A percentile compares a stretch with the other conserved stretches of the same genome.
Evolutionary conservation across 2,329 filamentous ascomycete genomes (phyloP).

Genomic region (Fusarium sp.): DNA sequence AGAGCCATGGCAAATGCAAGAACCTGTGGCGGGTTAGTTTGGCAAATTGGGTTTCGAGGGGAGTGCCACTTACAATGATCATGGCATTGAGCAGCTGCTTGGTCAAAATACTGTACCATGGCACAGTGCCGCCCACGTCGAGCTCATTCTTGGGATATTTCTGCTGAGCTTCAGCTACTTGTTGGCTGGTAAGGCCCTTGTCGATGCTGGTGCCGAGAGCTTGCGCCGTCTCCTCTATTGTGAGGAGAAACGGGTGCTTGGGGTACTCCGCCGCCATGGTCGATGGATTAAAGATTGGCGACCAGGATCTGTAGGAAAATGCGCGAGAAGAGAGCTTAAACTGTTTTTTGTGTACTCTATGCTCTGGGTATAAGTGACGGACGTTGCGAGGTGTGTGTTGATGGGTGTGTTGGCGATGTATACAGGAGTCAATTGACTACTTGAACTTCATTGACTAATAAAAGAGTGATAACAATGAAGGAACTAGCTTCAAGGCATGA

Average conservation of each 20-base stretch:
- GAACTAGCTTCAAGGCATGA: neutral
- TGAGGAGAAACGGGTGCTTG: constrained; percentile 68
- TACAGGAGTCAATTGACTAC: constrained; percentile 17
- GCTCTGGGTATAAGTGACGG: neutral
- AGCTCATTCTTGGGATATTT: constrained; percentile 75
- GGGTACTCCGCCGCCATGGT: constrained; percentile 59
- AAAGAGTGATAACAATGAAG: neutral
- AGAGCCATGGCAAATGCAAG: constrained; percentile 80
- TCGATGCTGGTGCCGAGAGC: constrained; percentile 71
- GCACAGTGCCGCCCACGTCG: constrained; percentile 71
- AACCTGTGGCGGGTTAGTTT: constrained; percentile 59
- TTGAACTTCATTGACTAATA: constrained; percentile 23
- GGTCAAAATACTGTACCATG: constrained; percentile 75
- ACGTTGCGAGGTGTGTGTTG: neutral
- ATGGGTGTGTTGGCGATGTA: neutral
- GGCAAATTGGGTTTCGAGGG: neutral
- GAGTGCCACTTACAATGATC: constrained; percentile 66
- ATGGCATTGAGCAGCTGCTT: constrained; percentile 81
- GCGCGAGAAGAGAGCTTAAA: neutral
- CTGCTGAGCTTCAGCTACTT: constrained; percentile 66
- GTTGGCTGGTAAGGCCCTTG: constrained; percentile 68
- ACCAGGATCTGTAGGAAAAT: neutral
- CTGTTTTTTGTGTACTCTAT: constrained; percentile 11
- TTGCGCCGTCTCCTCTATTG: constrained; percentile 67
- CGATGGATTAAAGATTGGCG: constrained; percentile 9